Evolutionary conservation across 306 rosid genomes (phyloP).

Genomic region (Trifolium fragiferum): DNA sequence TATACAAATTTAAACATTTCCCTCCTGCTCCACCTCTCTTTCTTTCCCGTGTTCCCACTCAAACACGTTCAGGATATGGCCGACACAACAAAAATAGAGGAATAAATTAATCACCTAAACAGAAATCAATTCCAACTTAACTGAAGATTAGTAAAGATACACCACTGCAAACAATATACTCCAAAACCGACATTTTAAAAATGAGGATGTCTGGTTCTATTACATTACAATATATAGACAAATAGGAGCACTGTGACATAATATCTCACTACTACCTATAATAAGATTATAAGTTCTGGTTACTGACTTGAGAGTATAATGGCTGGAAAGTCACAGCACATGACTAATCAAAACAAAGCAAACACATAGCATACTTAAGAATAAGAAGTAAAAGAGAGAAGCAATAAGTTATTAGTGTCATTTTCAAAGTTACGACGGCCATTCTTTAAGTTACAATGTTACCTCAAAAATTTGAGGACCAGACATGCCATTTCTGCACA

Average conservation of each 20-base stretch:
- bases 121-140: neutral
- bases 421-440: constrained; percentile 28
- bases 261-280: constrained; percentile 14
- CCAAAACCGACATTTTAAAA: neutral
- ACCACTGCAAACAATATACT: neutral
- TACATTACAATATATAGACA: constrained; percentile 14
- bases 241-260: constrained; percentile 4
- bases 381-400: neutral
- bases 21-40: neutral
- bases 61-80: constrained; percentile 8
- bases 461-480: constrained; percentile 37
- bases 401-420: neutral
- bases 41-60: neutral
- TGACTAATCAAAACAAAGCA: neutral
- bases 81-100: neutral
- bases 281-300: neutral
- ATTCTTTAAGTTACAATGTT: constrained; percentile 20
- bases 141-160: constrained; percentile 7
- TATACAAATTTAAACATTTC: neutral
- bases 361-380: neutral
- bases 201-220: neutral
- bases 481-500: constrained; percentile 8
- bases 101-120: constrained; percentile 1
- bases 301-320: constrained; percentile 15
- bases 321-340: constrained; percentile 18